Base-by-base conservation (phyloP, 2,329 filamentous ascomycete genomes). In the Nothophaeocryptopus gaeumannii region DNA sequence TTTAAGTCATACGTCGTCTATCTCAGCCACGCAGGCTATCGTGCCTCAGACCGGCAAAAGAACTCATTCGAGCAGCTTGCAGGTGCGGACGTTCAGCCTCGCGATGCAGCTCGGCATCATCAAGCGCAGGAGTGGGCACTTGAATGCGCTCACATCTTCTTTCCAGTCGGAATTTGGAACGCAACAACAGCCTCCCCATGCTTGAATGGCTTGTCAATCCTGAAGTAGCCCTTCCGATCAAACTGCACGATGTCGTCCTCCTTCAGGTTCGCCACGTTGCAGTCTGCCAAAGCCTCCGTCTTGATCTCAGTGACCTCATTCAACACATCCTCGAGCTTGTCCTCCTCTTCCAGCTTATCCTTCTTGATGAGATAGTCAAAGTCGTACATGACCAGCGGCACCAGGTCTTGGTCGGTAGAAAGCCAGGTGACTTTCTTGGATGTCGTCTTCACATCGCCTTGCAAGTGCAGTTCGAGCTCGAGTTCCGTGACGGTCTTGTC, bases 361-460 rank as follows among this genome's bases (percentile, higher is more conserved):
- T 96, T 97, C 53, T 86, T 95, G 66, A 97, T 86, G 41, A 97
- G 80, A 73, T 95, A 92, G 72, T 96, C 92, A 68, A 96, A 97
- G 61, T 96, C 90, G 72, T 91, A 92, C 9, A 96, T 79, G 71
- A 96, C 88, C 15, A 93, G 84, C 7, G 85, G 83, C 11, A 95
- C 78, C 0, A 96, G 79, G 51, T 86, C 81, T 73, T 92, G 87
- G 59, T 88, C 82, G 0, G 79, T 81, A 1, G 89, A 85, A 40
- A 97, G 76, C 92, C 92, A 97, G 1, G 91, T 96, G 33, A 97
- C 83, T 78, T 97, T 97, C 82, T 96, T 96, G 65, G 89, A 84
- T 0, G 92, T 97, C 66, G 88, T 86, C 78, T 95, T 96, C 70
- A 97, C 88, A 69, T 97, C 92, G 48, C 92, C 91, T 63, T 87